A percentile compares a stretch with the other conserved stretches of the same genome.
Conservation (phyloP, 1,284 basidiomycete genomes). For the Rugosomyces carneus region DNA sequence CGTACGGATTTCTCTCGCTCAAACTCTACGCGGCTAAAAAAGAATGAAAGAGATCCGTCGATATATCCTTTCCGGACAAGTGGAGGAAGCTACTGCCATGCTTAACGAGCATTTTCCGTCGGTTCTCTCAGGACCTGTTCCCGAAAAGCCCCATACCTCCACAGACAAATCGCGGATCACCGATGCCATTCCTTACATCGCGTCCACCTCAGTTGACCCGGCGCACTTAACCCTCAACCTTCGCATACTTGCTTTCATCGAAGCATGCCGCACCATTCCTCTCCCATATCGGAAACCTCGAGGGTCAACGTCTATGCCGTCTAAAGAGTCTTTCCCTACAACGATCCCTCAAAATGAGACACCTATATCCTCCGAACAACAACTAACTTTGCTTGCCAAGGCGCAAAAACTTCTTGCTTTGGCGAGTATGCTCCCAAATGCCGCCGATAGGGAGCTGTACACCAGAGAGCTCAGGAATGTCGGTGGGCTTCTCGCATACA, state of each 20-base stretch:
- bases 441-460: constrained; percentile 53
- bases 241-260: constrained; percentile 78
- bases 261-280: constrained; percentile 69
- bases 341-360: constrained; percentile 22
- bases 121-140: constrained; percentile 42
- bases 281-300: constrained; percentile 37
- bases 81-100: constrained; percentile 62
- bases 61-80: constrained; percentile 60
- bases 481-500: constrained; percentile 71
- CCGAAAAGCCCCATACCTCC: constrained; percentile 5
- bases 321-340: constrained; percentile 1
- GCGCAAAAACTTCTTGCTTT: constrained; percentile 58
- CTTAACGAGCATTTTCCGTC: constrained; percentile 65
- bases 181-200: constrained; percentile 38
- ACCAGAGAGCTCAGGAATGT: constrained; percentile 67
- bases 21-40: background rate
- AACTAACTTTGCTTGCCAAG: constrained; percentile 43
- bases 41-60: constrained; percentile 51
- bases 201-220: constrained; percentile 61
- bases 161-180: constrained; percentile 12
- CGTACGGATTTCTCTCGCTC: constrained; percentile 30
- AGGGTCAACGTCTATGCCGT: constrained; percentile 5
- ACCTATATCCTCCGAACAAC: constrained; percentile 26
- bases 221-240: constrained; percentile 75
- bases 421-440: constrained; percentile 44